Evolutionary conservation across 139 green algal genomes (phyloP).

Genomic region (Dunaliella sp.): DNA sequence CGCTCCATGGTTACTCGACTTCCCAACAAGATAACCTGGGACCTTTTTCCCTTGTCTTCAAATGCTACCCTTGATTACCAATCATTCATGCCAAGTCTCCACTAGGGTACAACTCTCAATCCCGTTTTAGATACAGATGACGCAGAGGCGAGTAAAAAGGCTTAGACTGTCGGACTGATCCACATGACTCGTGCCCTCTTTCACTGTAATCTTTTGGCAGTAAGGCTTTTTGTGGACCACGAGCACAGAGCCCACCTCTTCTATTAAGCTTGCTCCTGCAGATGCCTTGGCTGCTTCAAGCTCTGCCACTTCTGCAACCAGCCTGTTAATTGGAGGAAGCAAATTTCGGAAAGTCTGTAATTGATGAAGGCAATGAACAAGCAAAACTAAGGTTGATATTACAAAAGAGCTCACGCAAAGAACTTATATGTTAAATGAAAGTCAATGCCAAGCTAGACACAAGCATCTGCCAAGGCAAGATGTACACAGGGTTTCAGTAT

Average conservation of each 20-base stretch:
- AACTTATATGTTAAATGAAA: background rate
- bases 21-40: too few species aligned
- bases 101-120: background rate
- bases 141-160: too few species aligned
- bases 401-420: background rate
- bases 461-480: background rate
- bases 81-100: background rate
- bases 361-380: too few species aligned
- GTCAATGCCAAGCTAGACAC: background rate
- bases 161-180: too few species aligned
- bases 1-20: too few species aligned
- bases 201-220: background rate
- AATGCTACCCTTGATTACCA: too few species aligned
- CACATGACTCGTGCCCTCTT: too few species aligned
- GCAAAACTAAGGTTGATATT: background rate
- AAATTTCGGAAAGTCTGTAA: background rate
- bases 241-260: background rate
- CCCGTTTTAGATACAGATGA: background rate
- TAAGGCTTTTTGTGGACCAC: background rate
- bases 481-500: too few species aligned
- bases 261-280: background rate
- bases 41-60: too few species aligned
- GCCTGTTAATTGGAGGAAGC: background rate
- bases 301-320: background rate
- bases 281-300: background rate